Evolutionary conservation across 2,329 filamentous ascomycete genomes (phyloP), one percentile per base, ranked within the genome.

Genomic region (Fusarium sp.): DNA sequence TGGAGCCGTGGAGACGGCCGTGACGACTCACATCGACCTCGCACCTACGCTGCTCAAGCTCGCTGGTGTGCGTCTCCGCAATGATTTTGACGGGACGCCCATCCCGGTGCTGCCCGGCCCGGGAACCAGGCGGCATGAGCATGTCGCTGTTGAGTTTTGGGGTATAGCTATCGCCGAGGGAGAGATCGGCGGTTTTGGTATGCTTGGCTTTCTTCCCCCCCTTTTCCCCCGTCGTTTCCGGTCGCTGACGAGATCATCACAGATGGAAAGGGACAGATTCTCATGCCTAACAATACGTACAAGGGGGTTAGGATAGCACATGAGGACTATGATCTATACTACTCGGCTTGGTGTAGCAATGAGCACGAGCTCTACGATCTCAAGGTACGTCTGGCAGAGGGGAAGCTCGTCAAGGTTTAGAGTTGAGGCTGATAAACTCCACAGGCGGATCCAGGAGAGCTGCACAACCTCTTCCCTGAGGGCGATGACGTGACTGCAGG

Each of bases 301-400:
- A 90, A 90, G 76, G 83, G 82, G 0, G 70, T 89, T 18, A 82
- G 87, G n/a, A 77, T 90, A 6, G 80, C 87, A 4, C 79, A 83
- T 0, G 74, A 83, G 2, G 77, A 79, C 4, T 91, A 91, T 72
- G 87, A 85, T 71, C 75, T 91, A 5, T 87, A 88, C 65, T 92
- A 92, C 71, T 84, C 87, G 0, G 87, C 91, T 0, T 92, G 89
- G 89, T 92, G 90, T 73, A 90, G 79, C 13, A 87, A 88, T 56
- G 89, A 91, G 72, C 85, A 87, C 60, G 89, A 92, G 75, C 82
- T 90, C 2, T 92, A 91, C 74, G 84, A 91, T 66, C 72, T 90
- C 38, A 84, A 81, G 72, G 87, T 73, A 65, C 7, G 72, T 51
- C 5, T 18, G 2, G 3, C 6, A 3, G 8, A 4, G 36, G 23